Base-by-base conservation (phyloP, 768 basidiomycete species). In the Boletus speciosus region DNA sequence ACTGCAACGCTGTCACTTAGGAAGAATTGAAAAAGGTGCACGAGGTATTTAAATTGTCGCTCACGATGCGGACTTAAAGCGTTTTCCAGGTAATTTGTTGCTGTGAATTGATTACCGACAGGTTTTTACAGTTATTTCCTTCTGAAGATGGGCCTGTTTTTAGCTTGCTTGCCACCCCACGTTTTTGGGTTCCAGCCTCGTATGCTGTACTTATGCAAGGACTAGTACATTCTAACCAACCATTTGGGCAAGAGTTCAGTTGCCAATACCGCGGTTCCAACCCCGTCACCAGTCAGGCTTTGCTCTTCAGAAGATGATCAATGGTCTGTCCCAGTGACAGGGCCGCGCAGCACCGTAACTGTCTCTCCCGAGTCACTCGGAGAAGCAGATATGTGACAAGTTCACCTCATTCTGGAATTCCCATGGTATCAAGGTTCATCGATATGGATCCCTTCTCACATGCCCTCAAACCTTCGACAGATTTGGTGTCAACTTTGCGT, bases 401-500 rank as follows among this genome's bases (percentile, higher is more conserved):
- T 8, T 32, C 27, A 12, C 25, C 36, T 52, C 16, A 3, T 37
- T 38, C 21, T 25, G 27, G 46, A 40, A 31, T 48, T 56, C 53
- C 21, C 31, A 46, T 52, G 47, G 23, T 57, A 66, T 65, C 64
- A 57, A 54, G 61, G 58, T 66, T 60, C 51, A 53, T 55, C 41
- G 46, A 56, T 54, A 50, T 19, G 16, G 49, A 29, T 4, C 8
- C 16, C 14, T 49, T 53, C 35, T 5, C 23, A 25, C 35, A 36
- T n/a, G 34, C 27, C 38, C 53, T 32, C 31, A 4, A 29, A 37
- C 41, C 16, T 32, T 57, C 19, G 44, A 49, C 41, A 29, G 50
- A 59, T 36, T 49, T 49, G 56, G 65, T 56, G 36, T 23, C 32
- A 38, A 35, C 47, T 60, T 67, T 66, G 62, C 65, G 65, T 36